Evolutionary conservation across 2,329 filamentous ascomycete genomes (phyloP), one percentile per base, ranked within the genome.

Genomic region (Aureobasidium uvarum): DNA sequence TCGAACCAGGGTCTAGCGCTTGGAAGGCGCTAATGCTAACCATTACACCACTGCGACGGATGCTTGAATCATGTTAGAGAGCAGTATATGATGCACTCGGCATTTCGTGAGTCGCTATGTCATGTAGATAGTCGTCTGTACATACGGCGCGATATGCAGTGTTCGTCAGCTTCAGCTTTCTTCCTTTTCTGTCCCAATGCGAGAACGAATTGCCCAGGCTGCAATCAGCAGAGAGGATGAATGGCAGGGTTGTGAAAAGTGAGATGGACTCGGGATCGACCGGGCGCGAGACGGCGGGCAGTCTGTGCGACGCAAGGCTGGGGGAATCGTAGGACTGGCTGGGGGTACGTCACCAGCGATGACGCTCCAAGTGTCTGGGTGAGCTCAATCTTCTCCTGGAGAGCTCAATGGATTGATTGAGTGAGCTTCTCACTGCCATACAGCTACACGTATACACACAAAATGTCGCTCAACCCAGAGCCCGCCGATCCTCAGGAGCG

Each of bases 401-500:
- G 36, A 41, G 52, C 52, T 55, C 52, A 41, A 41, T 28, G 23
- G 4, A 28, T 31, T 36, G 33, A 36, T 36, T 13, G 28, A 31
- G 5, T 56, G 13, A 36, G 1, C 31, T 43, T 16, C 20, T 39
- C 25, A 43, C 23, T 31, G 23, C 20, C 54, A 58, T 45, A 25
- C n/a, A 45, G 38, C 54, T 33, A 20, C 25, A 45, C 39, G 25
- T 25, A 25, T 25, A 31, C 39, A 43, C 8, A 8, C 28, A 38
- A 48, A 5, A 62, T 62, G 58, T 66, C 65, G 41, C 51, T 66
- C 23, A 63, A 63, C 51, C 13, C 64, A 25, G 78, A 80, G 69
- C 78, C 78, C 28, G 75, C 78, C 48, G 73, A 72, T 66, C 76
- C 78, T 16, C 70, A 74, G 46, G 75, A 77, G 68, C 77, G 78